Percentiles rank a stretch among this genome's conserved stretches.
These are phyloP conservation scores for Solanum megistacrolobum DNA, from an alignment of 257 asterid species.

Conservation along the genomic window DNA sequence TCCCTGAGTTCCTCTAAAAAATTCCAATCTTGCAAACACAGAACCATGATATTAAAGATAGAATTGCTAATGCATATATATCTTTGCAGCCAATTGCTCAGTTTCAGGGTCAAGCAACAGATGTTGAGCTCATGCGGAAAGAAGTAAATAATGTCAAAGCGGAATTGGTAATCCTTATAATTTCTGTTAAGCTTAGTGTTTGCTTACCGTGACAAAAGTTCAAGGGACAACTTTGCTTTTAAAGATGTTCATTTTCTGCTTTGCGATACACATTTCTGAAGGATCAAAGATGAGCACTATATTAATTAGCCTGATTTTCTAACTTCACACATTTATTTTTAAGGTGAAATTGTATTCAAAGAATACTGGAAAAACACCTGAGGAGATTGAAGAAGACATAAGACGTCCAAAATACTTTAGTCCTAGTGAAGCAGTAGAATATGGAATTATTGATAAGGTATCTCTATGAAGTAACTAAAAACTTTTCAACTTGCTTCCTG, in stretches of 20 bases:
- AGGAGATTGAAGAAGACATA: conserved; percentile 89
- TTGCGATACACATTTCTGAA: not conserved
- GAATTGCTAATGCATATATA: not conserved
- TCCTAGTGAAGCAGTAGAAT: conserved; percentile 94
- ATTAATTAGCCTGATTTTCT: not conserved
- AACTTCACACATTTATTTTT: conserved; percentile 9
- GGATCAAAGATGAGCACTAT: not conserved
- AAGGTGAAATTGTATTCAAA: conserved; percentile 75
- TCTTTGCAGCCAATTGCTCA: conserved; percentile 75
- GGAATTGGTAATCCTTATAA: conserved; percentile 49
- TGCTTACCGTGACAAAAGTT: not conserved
- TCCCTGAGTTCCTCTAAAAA: not conserved
- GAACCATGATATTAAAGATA: not conserved
- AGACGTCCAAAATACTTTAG: conserved; percentile 90
- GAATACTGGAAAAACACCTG: conserved; percentile 70
- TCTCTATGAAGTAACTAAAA: not conserved
- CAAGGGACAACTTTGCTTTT: not conserved
- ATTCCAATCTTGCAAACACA: not conserved
- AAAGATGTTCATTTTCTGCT: not conserved
- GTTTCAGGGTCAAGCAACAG: conserved; percentile 97
- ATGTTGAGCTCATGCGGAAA: conserved; percentile 80
- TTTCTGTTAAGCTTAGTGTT: conserved; percentile 2
- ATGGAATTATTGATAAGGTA: conserved; percentile 97
- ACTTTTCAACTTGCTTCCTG: not conserved
- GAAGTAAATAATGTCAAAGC: conserved; percentile 68